These are phyloP conservation scores for Nitzschia sp. DNA, from an alignment of 108 stramenopile species.

Conservation along the genomic window DNA sequence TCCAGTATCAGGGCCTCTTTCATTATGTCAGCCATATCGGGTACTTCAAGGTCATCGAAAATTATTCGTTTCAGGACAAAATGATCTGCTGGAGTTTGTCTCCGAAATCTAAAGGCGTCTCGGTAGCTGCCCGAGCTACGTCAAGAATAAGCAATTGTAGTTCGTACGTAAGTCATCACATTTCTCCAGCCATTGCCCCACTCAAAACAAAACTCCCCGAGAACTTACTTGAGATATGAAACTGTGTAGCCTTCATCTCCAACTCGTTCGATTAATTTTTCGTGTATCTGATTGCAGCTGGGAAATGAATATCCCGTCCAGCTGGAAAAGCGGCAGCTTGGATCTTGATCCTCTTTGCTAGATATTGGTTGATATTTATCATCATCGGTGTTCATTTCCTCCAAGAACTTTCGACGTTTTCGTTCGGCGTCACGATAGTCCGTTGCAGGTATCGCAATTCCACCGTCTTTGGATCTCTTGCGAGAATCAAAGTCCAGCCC, in stretches of 20 bases:
- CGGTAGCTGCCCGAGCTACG: not conserved
- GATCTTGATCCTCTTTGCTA: not conserved
- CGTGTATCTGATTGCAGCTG: not conserved
- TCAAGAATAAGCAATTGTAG: not conserved
- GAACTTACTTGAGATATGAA: not conserved
- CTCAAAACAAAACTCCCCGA: no score
- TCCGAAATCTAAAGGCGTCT: not conserved
- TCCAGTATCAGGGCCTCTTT: slow-evolving; percentile 71
- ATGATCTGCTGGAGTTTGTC: not conserved
- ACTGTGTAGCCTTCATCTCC: not conserved
- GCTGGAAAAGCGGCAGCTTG: not conserved
- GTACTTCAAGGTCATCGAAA: not conserved
- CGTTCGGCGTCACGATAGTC: not conserved
- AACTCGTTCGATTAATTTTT: not conserved
- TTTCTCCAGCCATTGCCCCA: not conserved
- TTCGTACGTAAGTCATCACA: no score
- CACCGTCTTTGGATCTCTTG: not conserved
- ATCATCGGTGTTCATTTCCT: not conserved
- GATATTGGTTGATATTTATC: not conserved
- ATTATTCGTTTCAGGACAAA: not conserved
- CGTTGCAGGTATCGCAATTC: not conserved
- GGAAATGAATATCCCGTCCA: not conserved
- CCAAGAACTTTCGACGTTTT: not conserved
- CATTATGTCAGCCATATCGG: not conserved
- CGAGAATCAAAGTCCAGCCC: not conserved